Base-by-base conservation (phyloP, 805 yeast species). In the Saccharomycopsis javanensis region DNA sequence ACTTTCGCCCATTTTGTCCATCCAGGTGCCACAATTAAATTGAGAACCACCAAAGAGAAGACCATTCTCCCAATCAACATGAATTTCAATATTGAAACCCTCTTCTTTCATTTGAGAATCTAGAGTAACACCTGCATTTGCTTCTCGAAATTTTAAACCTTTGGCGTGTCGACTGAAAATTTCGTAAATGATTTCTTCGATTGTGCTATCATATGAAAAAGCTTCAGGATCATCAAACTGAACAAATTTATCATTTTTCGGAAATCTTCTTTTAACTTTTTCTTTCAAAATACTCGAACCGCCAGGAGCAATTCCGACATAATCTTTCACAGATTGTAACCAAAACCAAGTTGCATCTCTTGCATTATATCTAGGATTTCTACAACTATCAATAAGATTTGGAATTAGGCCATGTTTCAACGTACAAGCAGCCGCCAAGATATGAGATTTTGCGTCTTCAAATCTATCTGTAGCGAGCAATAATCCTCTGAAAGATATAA, bases 1-100 rank as follows among this genome's bases (percentile, higher is more conserved):
- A 66, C 96, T 87, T 72, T 94, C 98, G 27, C 99, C 99, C 98
- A 92, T 92, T 72, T 92, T 92, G 71, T 92, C 99, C 97, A 91
- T 92, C 99, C 99, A 92, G 0, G 99, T 94, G 23, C 99, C 99
- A 73, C 99, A 92, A 68, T 92, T 92, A 68, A 72, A 81, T 69
- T 87, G 96, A 53, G 88, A 87, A 1, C 99, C 98, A 51, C 98
- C 99, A 68, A 82, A 86, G 3, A 91, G 74, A 31, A 94, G 72
- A 1, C 99, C 99, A 11, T 87, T 90, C 0, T 73, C 65, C 97
- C 97, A 92, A 68, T 92, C 97, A 50, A 91, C 89, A 58, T 71
- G 65, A 1, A 91, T 79, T 61, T 80, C 79, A 50, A 92, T 91
- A 68, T 92, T 86, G 74, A 92, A 92, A 0, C 99, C 99, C 65